Evolutionary conservation across 2,329 filamentous ascomycete species (phyloP).

Genomic region (Graphilbum ipis-grandicollis): DNA sequence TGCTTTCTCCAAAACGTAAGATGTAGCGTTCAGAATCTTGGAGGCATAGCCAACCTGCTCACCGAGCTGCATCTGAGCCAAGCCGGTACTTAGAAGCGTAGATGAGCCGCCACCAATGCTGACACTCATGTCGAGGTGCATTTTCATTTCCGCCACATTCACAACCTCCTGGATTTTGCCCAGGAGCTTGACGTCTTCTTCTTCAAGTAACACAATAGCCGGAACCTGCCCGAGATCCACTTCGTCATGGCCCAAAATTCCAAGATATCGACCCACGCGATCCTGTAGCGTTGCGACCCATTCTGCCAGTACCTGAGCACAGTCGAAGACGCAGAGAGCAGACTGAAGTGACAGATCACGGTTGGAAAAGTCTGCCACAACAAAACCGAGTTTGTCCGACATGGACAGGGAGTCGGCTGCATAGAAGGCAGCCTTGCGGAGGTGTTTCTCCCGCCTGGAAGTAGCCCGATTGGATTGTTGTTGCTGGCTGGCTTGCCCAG

Average conservation of each 20-base stretch:
- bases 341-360: constrained; percentile 79
- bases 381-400: constrained; percentile 71
- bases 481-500: constrained; percentile 5
- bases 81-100: background rate
- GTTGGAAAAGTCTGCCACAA: constrained; percentile 68
- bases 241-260: constrained; percentile 68
- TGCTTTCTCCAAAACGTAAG: constrained; percentile 74
- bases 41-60: constrained; percentile 62
- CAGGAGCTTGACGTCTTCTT: constrained; percentile 76
- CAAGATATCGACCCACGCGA: constrained; percentile 76
- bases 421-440: constrained; percentile 89
- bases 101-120: constrained; percentile 15
- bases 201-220: constrained; percentile 76
- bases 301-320: constrained; percentile 81
- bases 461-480: constrained; percentile 23
- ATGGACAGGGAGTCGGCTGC: constrained; percentile 82
- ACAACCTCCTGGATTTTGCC: constrained; percentile 70
- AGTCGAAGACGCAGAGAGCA: constrained; percentile 85
- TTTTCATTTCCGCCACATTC: constrained; percentile 59
- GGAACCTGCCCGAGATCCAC: constrained; percentile 68
- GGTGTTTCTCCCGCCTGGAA: constrained; percentile 65
- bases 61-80: constrained; percentile 22
- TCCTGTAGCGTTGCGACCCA: constrained; percentile 91
- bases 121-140: constrained; percentile 34
- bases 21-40: constrained; percentile 69